These are phyloP conservation scores for Emericellopsis cladophorae DNA, from an alignment of 2,329 filamentous ascomycete genomes.

Conservation along the genomic window DNA sequence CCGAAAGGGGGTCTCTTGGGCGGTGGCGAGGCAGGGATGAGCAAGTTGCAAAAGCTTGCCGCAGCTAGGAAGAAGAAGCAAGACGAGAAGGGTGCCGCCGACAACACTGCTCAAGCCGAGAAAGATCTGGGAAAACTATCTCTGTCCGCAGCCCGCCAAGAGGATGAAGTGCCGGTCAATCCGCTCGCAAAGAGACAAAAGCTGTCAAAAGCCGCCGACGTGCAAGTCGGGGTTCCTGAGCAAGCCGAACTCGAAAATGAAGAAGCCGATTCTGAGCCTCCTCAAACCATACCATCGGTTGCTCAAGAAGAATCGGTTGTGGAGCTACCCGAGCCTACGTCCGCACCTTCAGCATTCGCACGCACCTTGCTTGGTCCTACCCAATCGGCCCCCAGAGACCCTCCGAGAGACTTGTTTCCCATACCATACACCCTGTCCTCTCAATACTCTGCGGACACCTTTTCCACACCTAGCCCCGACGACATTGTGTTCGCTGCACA, in stretches of 20 bases:
- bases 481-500: slow-evolving; percentile 81
- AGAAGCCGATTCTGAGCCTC: not conserved
- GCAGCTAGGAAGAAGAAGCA: slow-evolving; percentile 77
- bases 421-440: slow-evolving; percentile 39
- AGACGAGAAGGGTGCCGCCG: slow-evolving; percentile 39
- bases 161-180: slow-evolving; percentile 9
- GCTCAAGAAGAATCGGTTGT: slow-evolving; percentile 5
- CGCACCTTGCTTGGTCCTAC: slow-evolving; percentile 35
- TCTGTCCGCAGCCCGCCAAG: slow-evolving; percentile 15
- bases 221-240: too few relatives aligned
- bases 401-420: slow-evolving; percentile 19
- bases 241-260: not conserved
- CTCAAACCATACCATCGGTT: not conserved
- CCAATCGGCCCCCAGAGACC: slow-evolving; percentile 13
- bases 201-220: slow-evolving; percentile 1
- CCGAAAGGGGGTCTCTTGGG: slow-evolving; percentile 63
- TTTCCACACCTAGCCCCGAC: slow-evolving; percentile 81
- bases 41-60: slow-evolving; percentile 83
- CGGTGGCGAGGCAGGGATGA: slow-evolving; percentile 54
- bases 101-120: slow-evolving; percentile 11
- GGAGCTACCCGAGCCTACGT: slow-evolving; percentile 6
- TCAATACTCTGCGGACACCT: slow-evolving; percentile 45
- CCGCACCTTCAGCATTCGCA: slow-evolving; percentile 43
- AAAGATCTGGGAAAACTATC: slow-evolving; percentile 17
- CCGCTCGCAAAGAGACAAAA: slow-evolving; percentile 13